Base-by-base conservation (phyloP, 2,329 filamentous ascomycete genomes). In the Apiospora pterosperma region DNA sequence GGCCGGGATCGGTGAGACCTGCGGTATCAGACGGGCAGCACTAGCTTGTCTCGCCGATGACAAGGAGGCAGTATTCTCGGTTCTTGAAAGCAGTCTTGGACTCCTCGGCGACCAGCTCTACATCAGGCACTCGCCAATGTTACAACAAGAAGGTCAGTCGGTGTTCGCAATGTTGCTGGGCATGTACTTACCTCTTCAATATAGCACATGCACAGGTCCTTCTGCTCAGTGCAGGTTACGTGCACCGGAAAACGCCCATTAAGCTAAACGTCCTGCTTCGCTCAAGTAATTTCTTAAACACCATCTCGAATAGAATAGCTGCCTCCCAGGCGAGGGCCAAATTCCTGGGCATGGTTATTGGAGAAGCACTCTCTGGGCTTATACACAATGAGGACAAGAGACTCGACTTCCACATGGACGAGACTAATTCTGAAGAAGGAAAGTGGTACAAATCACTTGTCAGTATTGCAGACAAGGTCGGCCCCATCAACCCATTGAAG, bases 311-410 rank as follows among this genome's bases (percentile, higher is more conserved):
- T 74, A 87, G 94, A 28, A 86, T 99, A 7, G 88, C 88, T 14
- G 86, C 93, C 19, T 90, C 93, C 4, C 93, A 96, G 44, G 81
- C 82, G 7, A 85, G 89, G 68, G 89, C 92, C 19, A 87, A 93
- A 21, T 92, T 97, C 69, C 82, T 99, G 0, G 96, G 96, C 0
- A 96, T 99, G 88, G 83, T 92, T 2, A 88, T 97, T 36, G 96
- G 92, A 5, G 93, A 93, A 69, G 87, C 90, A 0, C 77, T 90
- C 0, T 90, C 88, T 1, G 75, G 79, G 2, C 76, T 97, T 2
- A 79, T 86, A 4, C 85, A 90, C 64, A 91, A 92, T 69, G 85
- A 84, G 31, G 90, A 90, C 10, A 90, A 90, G 64, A 88, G 84
- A 63, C 88, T 99, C 74, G 88, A 91, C 66, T 98, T 99, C 72